Evolutionary conservation across 495 filamentous ascomycete genomes (phyloP), one percentile per base, ranked within the genome.

Genomic region (Amorphotheca resinae): DNA sequence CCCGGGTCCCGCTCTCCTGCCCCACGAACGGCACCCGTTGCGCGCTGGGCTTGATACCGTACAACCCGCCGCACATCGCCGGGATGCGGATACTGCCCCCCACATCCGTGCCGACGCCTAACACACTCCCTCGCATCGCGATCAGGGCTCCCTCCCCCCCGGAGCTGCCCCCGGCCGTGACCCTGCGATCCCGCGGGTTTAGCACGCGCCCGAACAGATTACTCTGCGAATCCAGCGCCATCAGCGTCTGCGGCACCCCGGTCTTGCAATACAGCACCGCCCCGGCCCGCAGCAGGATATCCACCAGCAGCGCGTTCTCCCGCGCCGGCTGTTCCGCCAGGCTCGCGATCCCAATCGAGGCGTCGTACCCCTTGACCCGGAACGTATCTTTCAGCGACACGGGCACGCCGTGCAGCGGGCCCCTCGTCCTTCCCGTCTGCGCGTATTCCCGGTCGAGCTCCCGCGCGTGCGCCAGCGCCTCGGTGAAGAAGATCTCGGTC

Each of bases 361-460:
- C 60, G 46, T 81, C 71, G 9, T 69, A 57, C 20, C 70, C 76
- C 22, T 67, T 59, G 18, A 85, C 53, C 39, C 77, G 64, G 62
- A 85, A 83, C 20, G 69, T 67, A 48, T 85, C 81, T 50, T 85
- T 82, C 17, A 82, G 48, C 6, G 65, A 68, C 15, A 85, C 64
- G 2, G 81, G 80, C 0, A 87, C 67, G 8, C 80, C 80, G 50
- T 84, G 79, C 0, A 87, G 61, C 0, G 76, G 73, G 1, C 81
- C 81, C 22, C 76, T 35, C 0, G 66, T 61, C 21, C 58, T 62
- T 7, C 69, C 67, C 17, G 68, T 71, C 25, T 58, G 55, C 5
- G 56, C 47, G 17, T 57, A 67, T 42, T 53, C 34, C 16, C 59
- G 59, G 50, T 85, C 82, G 11, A 84, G 67, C 22, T 65, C 57